Conservation (phyloP, 805 yeast genomes). For the Cyberlindnera xishuangbannaensis region DNA sequence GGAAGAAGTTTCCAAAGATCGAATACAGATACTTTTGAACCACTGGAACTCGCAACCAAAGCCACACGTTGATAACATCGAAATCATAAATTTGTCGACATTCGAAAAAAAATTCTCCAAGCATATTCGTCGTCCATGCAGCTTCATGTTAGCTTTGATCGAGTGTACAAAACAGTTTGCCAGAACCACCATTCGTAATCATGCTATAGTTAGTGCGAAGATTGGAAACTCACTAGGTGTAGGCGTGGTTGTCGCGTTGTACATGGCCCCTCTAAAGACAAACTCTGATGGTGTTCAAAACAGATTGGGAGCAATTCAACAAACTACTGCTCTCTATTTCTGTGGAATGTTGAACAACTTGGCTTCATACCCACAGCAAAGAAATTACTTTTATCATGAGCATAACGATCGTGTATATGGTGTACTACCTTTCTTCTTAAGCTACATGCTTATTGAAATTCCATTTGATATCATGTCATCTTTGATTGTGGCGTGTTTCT, state of each 20-base stretch:
- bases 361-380: constrained; percentile 67
- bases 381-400: constrained; percentile 77
- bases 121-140: constrained; percentile 16
- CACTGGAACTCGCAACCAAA: constrained; percentile 12
- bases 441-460: constrained; percentile 55
- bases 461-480: constrained; percentile 63
- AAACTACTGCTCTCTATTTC: constrained; percentile 64
- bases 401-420: constrained; percentile 71
- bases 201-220: constrained; percentile 58
- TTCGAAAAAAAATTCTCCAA: constrained; percentile 11
- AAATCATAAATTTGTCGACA: constrained; percentile 9
- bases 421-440: constrained; percentile 54
- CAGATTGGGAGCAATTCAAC: constrained; percentile 73
- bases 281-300: constrained; percentile 49
- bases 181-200: constrained; percentile 35
- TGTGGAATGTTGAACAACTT: constrained; percentile 79
- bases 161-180: constrained; percentile 20
- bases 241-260: constrained; percentile 64
- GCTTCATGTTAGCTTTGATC: constrained; percentile 15
- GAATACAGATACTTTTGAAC: constrained; percentile 13
- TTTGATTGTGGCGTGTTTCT: constrained; percentile 51
- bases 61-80: not conserved
- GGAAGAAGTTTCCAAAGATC: constrained; percentile 13
- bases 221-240: constrained; percentile 60
- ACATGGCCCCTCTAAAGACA: constrained; percentile 52